Evolutionary conservation across 345 rosid species (phyloP).

Genomic region (Lepidium aucheri): DNA sequence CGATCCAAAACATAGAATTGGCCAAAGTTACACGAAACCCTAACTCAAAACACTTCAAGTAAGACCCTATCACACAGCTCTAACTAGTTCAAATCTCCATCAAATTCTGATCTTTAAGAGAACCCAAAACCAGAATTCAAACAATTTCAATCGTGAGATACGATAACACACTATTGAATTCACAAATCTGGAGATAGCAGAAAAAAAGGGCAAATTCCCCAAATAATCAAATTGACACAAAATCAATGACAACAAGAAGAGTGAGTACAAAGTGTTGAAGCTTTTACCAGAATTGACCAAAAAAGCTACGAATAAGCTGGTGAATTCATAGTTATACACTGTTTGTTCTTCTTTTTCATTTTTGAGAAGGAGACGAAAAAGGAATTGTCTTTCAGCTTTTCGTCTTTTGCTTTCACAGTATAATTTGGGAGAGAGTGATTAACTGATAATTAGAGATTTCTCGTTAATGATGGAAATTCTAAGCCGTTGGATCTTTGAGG

Average conservation of each 20-base stretch:
- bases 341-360: neutral
- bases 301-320: neutral
- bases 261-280: neutral
- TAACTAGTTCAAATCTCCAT: slow-evolving; percentile 10
- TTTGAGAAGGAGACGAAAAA: neutral
- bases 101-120: neutral
- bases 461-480: neutral
- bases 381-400: neutral
- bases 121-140: neutral
- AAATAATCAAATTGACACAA: neutral
- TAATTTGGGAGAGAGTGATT: slow-evolving; percentile 10
- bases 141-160: neutral
- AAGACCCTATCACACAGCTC: slow-evolving; percentile 9
- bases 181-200: neutral
- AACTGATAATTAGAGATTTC: neutral
- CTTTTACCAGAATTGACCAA: neutral
- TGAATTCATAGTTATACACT: neutral
- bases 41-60: neutral
- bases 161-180: neutral
- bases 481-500: slow-evolving; percentile 17
- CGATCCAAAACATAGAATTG: neutral
- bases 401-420: neutral
- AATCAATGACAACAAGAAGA: neutral
- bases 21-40: neutral
- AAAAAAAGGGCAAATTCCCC: neutral